phyloP scores from a whole-genome alignment of 495 filamentous ascomycete genomes.

The Sordaria brevicollis region DNA sequence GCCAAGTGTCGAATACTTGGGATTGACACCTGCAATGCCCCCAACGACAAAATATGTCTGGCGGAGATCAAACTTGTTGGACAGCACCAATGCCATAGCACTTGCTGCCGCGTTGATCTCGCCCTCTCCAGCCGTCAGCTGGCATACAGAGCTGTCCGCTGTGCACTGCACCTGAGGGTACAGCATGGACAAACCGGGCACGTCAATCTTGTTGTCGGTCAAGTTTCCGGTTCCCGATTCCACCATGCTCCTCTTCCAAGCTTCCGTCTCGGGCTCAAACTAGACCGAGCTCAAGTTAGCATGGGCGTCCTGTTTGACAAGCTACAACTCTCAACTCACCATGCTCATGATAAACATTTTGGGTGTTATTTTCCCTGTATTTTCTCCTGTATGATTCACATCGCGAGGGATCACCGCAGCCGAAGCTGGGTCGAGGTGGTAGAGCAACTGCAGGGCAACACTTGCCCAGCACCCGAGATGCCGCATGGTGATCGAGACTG shows the following conservation, averaged over 20 bases:
- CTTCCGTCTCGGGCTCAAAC: slow-evolving; percentile 58
- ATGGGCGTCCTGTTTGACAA: neutral
- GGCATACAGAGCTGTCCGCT: slow-evolving; percentile 46
- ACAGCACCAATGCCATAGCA: slow-evolving; percentile 48
- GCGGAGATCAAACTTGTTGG: slow-evolving; percentile 51
- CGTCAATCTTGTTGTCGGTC: slow-evolving; percentile 51
- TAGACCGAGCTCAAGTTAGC: slow-evolving; percentile 11
- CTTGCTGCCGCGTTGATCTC: slow-evolving; percentile 70
- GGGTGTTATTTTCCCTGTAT: slow-evolving; percentile 37
- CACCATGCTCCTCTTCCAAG: slow-evolving; percentile 54
- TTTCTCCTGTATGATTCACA: neutral
- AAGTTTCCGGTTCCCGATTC: slow-evolving; percentile 35
- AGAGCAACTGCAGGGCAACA: neutral
- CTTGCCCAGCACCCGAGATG: neutral
- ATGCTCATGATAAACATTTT: slow-evolving; percentile 65
- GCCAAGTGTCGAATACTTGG: slow-evolving; percentile 50
- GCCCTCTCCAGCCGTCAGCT: slow-evolving; percentile 44
- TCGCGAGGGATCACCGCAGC: neutral
- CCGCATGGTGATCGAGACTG: neutral
- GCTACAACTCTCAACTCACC: slow-evolving; percentile 27
- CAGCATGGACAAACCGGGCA: slow-evolving; percentile 55
- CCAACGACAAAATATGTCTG: slow-evolving; percentile 61
- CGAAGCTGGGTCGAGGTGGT: neutral
- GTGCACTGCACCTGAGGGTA: slow-evolving; percentile 58
- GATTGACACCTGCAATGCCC: slow-evolving; percentile 65